A percentile compares a stretch with the other conserved stretches of the same genome.
Conservation (phyloP, 768 basidiomycete genomes). For the Cystofilobasidium ferigula region DNA sequence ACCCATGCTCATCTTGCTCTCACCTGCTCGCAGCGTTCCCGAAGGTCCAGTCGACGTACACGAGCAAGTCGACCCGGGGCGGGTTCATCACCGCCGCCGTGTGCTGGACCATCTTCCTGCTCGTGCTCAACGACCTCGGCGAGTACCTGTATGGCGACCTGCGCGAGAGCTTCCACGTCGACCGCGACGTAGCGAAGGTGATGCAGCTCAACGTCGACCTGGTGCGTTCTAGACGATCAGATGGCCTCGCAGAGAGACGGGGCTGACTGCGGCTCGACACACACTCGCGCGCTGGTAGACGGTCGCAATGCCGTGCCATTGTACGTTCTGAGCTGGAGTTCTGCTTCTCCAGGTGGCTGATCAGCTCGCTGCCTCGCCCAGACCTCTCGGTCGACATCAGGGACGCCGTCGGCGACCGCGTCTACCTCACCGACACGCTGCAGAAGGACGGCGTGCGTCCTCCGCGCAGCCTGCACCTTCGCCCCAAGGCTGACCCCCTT, state of each 20-base stretch:
- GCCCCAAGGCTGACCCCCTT: background rate
- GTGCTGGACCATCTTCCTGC: slow-evolving; percentile 51
- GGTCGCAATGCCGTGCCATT: slow-evolving; percentile 26
- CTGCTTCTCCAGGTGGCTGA: background rate
- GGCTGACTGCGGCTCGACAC: background rate
- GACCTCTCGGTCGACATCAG: slow-evolving; percentile 78
- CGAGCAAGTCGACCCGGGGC: slow-evolving; percentile 61
- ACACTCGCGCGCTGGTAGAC: background rate
- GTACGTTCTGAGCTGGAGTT: background rate
- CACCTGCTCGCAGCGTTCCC: background rate
- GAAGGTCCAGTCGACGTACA: slow-evolving; percentile 50
- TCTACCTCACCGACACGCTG: slow-evolving; percentile 69
- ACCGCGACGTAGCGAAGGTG: slow-evolving; percentile 48
- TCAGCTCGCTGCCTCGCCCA: slow-evolving; percentile 34
- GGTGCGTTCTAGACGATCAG: slow-evolving; percentile 58
- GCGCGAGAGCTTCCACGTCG: slow-evolving; percentile 78
- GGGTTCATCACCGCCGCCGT: slow-evolving; percentile 72
- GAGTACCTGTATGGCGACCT: slow-evolving; percentile 93
- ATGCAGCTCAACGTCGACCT: slow-evolving; percentile 85
- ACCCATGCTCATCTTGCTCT: background rate
- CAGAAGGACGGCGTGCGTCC: slow-evolving; percentile 63
- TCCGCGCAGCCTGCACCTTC: background rate
- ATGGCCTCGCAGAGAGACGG: slow-evolving; percentile 73
- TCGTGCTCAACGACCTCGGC: slow-evolving; percentile 75
- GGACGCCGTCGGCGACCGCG: slow-evolving; percentile 84